Base-by-base conservation (phyloP, 2,329 filamentous ascomycete genomes). In the Myrmaecium sp. region DNA sequence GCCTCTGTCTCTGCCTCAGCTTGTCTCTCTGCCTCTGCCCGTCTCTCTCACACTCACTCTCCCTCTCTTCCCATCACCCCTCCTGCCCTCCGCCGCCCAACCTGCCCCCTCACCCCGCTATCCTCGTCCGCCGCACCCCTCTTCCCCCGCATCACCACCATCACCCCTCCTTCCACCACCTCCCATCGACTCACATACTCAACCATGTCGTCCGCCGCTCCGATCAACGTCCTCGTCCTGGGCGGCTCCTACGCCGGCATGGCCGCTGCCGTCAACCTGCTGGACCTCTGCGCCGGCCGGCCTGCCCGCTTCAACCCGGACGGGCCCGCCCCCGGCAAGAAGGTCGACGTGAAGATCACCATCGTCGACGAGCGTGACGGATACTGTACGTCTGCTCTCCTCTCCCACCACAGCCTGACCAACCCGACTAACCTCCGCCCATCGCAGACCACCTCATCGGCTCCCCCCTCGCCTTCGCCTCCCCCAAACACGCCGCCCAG, bases 331-430 rank as follows among this genome's bases (percentile, higher is more conserved):
- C 37, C 21, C 16, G 44, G 33, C 12, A 54, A 57, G 23, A 58
- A 55, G 14, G 56, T 74, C 23, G 60, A 67, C 1, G 50, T 80
- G 9, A 64, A 81, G 19, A 71, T 84, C 26, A 82, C 74, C 13
- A 63, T 84, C 13, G 69, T 80, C 14, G 77, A 84, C 40, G 75
- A 83, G 48, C 60, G 75, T n/a, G 78, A 84, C 56, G 79, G 79
- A n/a, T 83, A 71, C 47, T 83, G 77, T 83, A 57, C 39, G 73
- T 36, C 22, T 33, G 21, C n/a, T n/a, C n/a, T n/a, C 14, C 15
- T 28, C 14, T 33, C 23, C 33, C 8, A 14, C 23, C 11, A 4
- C 23, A 14, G 11, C 21, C 10, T 6, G 10, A 7, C n/a, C 11
- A n/a, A n/a, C n/a, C n/a, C n/a, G n/a, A n/a, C n/a, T 11, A 13